Evolutionary conservation across 2,329 filamentous ascomycete genomes (phyloP), one percentile per base, ranked within the genome.

Genomic region (Ceratocystis variospora): DNA sequence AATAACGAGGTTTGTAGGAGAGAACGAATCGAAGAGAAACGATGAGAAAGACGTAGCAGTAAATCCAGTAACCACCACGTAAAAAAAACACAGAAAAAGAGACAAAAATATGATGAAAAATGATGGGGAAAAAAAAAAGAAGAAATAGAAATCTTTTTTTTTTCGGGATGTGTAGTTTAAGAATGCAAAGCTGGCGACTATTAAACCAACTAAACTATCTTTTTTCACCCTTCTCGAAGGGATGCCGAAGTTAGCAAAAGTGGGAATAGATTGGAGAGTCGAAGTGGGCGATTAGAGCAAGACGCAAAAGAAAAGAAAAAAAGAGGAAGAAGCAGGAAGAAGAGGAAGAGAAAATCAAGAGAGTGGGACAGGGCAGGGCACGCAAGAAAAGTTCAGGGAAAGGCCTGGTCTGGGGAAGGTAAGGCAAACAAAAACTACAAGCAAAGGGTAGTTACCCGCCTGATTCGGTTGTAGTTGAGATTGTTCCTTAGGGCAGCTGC

Each of bases 71-170:
- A 66, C 59, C 46, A 63, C 59, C 33, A 62, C 59, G 45, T 46
- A 25, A 48, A 46, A 46, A 68, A 68, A 59, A 64, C 68, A 62
- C 66, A 61, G 68, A 59, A 67, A 71, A 70, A 68, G 63, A 67
- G 67, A 68, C 45, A 50, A 63, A 22, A 48, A 57, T 19, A 66
- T 28, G 59, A 66, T 67, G 69, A 69, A 70, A 70, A 64, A 69
- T 71, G 70, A 67, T 66, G 69, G 71, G 67, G 69, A 72, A 70
- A 69, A 72, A 70, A 69, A 71, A 70, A 71, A 71, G 65, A 69
- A 66, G 70, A 73, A 71, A 71, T 68, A 68, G n/a, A 50, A 19
- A 22, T 22, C n/a, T 50, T 19, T 10, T 10, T 10, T 50, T 50
- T 50, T 50, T 50, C 6, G 22, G 57, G 17, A 17, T 28, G 7